Conservation (phyloP, 2,329 filamentous ascomycete genomes). For the Coniochaeta sp. region DNA sequence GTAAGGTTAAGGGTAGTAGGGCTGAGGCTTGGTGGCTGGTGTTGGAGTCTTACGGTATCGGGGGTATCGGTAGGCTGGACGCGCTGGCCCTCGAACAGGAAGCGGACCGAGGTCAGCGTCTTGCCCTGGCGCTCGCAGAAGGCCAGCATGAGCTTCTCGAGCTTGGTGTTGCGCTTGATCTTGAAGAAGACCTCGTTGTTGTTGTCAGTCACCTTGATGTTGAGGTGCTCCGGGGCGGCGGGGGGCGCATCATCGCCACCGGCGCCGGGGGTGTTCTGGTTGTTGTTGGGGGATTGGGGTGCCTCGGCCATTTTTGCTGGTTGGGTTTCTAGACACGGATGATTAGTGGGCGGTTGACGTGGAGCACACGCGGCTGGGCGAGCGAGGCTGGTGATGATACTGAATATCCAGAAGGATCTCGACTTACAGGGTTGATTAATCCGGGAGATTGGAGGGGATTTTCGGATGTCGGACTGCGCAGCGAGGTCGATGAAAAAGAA, state of each 20-base stretch:
- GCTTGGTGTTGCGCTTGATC: slow-evolving; percentile 92
- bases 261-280: too few relatives aligned
- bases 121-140: slow-evolving; percentile 98
- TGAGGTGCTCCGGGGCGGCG: slow-evolving; percentile 70
- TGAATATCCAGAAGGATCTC: background rate
- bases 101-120: slow-evolving; percentile 74
- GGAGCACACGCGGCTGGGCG: background rate
- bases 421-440: background rate
- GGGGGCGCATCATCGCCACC: slow-evolving; percentile 28
- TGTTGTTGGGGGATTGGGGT: slow-evolving; percentile 37
- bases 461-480: too few relatives aligned
- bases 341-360: background rate
- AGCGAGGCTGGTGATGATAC: background rate
- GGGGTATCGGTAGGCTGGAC: slow-evolving; percentile 87
- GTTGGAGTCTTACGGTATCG: slow-evolving; percentile 66
- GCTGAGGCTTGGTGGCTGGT: too few relatives aligned
- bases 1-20: too few relatives aligned
- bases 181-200: slow-evolving; percentile 99
- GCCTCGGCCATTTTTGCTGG: slow-evolving; percentile 38
- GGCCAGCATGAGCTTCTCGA: slow-evolving; percentile 97
- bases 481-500: background rate
- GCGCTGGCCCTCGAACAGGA: slow-evolving; percentile 91
- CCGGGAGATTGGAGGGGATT: too few relatives aligned
- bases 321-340: background rate
- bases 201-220: slow-evolving; percentile 99